Conservation (phyloP, 2,329 filamentous ascomycete genomes). For the Microcyclosporella mali region DNA sequence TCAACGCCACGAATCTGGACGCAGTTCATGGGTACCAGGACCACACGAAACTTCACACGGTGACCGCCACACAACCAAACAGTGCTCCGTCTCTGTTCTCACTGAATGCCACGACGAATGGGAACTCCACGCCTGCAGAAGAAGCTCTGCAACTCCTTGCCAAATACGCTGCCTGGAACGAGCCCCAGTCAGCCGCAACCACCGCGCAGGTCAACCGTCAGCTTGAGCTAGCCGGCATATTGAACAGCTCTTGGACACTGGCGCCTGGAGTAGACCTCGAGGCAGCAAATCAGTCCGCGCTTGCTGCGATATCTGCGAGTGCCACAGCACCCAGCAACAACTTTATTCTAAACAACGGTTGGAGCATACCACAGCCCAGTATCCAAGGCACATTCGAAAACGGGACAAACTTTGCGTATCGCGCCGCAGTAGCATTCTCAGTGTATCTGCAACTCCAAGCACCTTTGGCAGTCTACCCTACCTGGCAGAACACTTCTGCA, state of each 20-base stretch:
- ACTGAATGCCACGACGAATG: conserved; percentile 1
- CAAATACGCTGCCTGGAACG: conserved; percentile 4
- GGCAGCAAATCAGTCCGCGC: conserved; percentile 9
- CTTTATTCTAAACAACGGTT: conserved; percentile 10
- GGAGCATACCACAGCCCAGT: conserved; percentile 5
- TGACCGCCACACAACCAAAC: background rate
- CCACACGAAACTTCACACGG: conserved; percentile 1
- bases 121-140: conserved; percentile 3
- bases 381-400: conserved; percentile 6
- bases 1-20: conserved; percentile 7
- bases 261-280: conserved; percentile 1
- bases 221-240: conserved; percentile 9
- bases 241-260: conserved; percentile 7
- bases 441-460: conserved; percentile 6
- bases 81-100: conserved; percentile 3
- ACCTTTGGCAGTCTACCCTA: conserved; percentile 12
- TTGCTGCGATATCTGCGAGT: background rate
- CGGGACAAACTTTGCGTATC: conserved; percentile 9
- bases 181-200: conserved; percentile 1
- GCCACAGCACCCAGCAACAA: background rate
- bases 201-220: conserved; percentile 1
- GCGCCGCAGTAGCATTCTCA: conserved; percentile 5
- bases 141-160: conserved; percentile 6
- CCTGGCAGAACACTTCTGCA: conserved; percentile 10
- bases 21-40: conserved; percentile 10